phyloP scores from a whole-genome alignment of 2,329 filamentous ascomycete species.

The Cordyceps pruinosa region DNA sequence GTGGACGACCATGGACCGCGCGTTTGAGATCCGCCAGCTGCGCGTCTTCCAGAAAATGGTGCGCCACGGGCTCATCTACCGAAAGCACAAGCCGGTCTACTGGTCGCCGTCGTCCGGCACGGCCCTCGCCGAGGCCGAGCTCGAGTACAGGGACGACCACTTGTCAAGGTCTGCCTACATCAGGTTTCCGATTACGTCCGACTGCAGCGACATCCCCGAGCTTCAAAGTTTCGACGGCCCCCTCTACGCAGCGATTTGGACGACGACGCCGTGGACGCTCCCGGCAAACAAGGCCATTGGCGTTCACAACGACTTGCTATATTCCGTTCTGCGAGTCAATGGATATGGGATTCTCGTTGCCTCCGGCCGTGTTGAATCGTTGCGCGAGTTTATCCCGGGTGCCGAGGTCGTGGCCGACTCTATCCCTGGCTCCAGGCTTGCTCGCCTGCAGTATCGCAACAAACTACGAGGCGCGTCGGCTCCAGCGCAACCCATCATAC shows the following conservation, averaged over 20 bases:
- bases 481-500: slow-evolving; percentile 61
- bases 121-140: slow-evolving; percentile 74
- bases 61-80: slow-evolving; percentile 64
- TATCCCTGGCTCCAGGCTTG: slow-evolving; percentile 59
- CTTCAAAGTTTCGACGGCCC: slow-evolving; percentile 36
- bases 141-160: slow-evolving; percentile 76
- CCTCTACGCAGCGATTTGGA: slow-evolving; percentile 89
- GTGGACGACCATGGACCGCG: slow-evolving; percentile 73
- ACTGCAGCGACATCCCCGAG: slow-evolving; percentile 25
- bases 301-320: slow-evolving; percentile 66
- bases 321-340: slow-evolving; percentile 56
- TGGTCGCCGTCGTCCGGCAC: slow-evolving; percentile 77
- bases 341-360: slow-evolving; percentile 63
- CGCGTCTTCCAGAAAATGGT: slow-evolving; percentile 71
- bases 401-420: slow-evolving; percentile 47
- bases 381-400: slow-evolving; percentile 43
- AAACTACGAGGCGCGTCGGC: slow-evolving; percentile 55
- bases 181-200: slow-evolving; percentile 60
- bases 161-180: slow-evolving; percentile 70
- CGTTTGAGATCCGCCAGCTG: slow-evolving; percentile 69
- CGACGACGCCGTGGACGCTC: slow-evolving; percentile 95
- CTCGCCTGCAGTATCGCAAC: slow-evolving; percentile 61
- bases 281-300: slow-evolving; percentile 90
- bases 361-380: slow-evolving; percentile 57
- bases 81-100: slow-evolving; percentile 75